Percentiles rank a stretch among this genome's conserved stretches.
These are phyloP conservation scores for Penicillium sp. DNA, from an alignment of 2,329 filamentous ascomycete species.

Conservation along the genomic window DNA sequence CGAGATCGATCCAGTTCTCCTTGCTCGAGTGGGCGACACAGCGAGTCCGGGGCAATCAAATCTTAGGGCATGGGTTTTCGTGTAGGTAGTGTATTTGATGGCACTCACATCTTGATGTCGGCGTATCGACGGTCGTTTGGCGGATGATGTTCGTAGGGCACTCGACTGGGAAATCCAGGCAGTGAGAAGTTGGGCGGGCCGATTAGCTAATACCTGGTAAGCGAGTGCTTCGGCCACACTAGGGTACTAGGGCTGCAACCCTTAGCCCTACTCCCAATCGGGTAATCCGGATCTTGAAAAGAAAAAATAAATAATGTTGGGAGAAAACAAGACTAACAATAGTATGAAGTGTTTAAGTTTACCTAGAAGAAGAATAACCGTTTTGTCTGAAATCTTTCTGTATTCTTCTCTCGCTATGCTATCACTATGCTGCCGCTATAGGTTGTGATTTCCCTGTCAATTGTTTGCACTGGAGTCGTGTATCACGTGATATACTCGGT, in stretches of 20 bases:
- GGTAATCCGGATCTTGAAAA: constrained; percentile 7
- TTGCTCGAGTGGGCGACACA: background rate
- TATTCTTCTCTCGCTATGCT: background rate
- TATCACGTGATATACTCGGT: background rate
- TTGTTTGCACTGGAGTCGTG: background rate
- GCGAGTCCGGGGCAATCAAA: background rate
- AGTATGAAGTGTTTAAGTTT: background rate
- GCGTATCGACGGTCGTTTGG: constrained; percentile 48
- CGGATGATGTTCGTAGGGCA: constrained; percentile 45
- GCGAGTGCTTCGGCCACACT: constrained; percentile 37
- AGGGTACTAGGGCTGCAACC: constrained; percentile 40
- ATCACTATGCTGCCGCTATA: background rate
- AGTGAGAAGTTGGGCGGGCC: constrained; percentile 43
- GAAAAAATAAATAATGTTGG: background rate
- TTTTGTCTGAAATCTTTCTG: background rate
- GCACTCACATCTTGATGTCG: constrained; percentile 48
- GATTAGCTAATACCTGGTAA: constrained; percentile 45
- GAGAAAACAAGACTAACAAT: background rate
- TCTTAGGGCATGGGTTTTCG: constrained; percentile 11
- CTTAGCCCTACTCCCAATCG: constrained; percentile 18
- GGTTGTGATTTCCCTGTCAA: background rate
- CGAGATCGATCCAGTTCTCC: background rate
- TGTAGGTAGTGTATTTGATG: constrained; percentile 26
- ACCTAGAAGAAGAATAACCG: background rate
- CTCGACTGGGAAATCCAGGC: constrained; percentile 39